These are phyloP conservation scores for Aspergillus cavernicola DNA, from an alignment of 495 filamentous ascomycete genomes.

Conservation along the genomic window DNA sequence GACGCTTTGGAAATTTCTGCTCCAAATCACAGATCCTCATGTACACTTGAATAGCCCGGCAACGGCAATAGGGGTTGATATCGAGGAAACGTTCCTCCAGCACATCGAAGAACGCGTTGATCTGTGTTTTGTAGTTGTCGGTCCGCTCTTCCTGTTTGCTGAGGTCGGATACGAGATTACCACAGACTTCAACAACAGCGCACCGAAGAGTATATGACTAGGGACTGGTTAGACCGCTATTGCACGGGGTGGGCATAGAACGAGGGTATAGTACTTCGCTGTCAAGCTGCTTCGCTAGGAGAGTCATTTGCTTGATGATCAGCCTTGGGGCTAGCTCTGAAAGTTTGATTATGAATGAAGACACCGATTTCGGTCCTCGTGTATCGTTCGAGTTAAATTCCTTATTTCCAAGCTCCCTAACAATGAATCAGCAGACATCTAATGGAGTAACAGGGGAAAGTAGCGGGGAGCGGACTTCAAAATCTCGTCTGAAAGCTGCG, in stretches of 20 bases:
- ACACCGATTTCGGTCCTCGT: slow-evolving; percentile 95
- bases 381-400: slow-evolving; percentile 97
- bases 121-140: slow-evolving; percentile 88
- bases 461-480: slow-evolving; percentile 53
- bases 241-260: neutral
- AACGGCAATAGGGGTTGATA: slow-evolving; percentile 94
- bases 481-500: slow-evolving; percentile 91
- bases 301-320: slow-evolving; percentile 95
- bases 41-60: slow-evolving; percentile 88
- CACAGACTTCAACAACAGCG: slow-evolving; percentile 95
- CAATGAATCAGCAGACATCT: slow-evolving; percentile 20
- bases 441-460: neutral
- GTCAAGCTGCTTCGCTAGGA: slow-evolving; percentile 88
- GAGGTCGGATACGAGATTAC: slow-evolving; percentile 89
- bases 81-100: slow-evolving; percentile 95
- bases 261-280: slow-evolving; percentile 64
- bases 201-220: slow-evolving; percentile 91
- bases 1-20: slow-evolving; percentile 88
- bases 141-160: slow-evolving; percentile 85
- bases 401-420: slow-evolving; percentile 87
- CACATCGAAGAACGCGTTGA: slow-evolving; percentile 95
- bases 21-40: slow-evolving; percentile 87
- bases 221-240: slow-evolving; percentile 17
- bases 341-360: slow-evolving; percentile 90
- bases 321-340: slow-evolving; percentile 90